These are phyloP conservation scores for Penicillium sumatraense DNA, from an alignment of 2,329 filamentous ascomycete genomes.

Conservation along the genomic window DNA sequence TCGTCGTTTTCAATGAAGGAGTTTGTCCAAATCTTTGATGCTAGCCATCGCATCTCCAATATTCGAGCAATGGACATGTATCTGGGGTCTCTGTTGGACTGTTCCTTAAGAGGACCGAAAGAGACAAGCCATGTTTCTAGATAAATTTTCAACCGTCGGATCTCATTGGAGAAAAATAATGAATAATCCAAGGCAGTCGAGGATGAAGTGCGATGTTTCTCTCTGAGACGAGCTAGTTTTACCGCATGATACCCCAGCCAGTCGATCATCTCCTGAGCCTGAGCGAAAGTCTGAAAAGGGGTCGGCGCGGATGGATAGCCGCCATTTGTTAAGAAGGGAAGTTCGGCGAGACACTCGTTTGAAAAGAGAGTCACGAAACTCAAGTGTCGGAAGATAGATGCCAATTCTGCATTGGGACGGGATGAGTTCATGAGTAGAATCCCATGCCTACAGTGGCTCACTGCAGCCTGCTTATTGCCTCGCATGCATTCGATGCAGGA, in stretches of 20 bases:
- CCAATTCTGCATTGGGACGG: background rate
- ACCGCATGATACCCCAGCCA: constrained; percentile 2
- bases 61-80: background rate
- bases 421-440: constrained; percentile 4
- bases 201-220: background rate
- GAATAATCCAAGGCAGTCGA: background rate
- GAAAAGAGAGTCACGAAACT: constrained; percentile 4
- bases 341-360: background rate
- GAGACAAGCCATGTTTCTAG: constrained; percentile 1
- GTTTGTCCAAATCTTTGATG: constrained; percentile 5
- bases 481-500: constrained; percentile 6
- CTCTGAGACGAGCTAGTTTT: constrained; percentile 2
- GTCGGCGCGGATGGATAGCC: background rate
- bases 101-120: background rate
- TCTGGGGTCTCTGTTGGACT: background rate
- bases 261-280: constrained; percentile 6
- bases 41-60: constrained; percentile 7
- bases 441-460: constrained; percentile 5
- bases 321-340: background rate
- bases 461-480: constrained; percentile 1
- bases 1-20: background rate
- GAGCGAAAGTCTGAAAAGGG: constrained; percentile 5
- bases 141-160: background rate
- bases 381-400: constrained; percentile 5
- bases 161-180: background rate